A percentile compares a stretch with the other conserved stretches of the same genome.
These are phyloP conservation scores for Fragaria iinumae DNA, from an alignment of 306 rosid genomes.

Conservation along the genomic window DNA sequence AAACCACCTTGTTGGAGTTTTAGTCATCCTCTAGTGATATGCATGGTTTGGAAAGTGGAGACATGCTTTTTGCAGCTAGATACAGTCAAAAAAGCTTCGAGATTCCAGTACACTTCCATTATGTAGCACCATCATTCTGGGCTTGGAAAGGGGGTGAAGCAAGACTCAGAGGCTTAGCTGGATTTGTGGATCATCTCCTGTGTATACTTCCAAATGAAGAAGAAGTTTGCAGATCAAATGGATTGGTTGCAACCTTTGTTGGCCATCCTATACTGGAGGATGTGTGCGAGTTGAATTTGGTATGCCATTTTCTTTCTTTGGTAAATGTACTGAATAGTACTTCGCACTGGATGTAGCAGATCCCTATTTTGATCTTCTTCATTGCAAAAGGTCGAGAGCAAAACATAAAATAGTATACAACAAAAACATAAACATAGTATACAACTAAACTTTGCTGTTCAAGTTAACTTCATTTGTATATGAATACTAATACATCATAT, in stretches of 20 bases:
- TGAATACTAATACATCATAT: conserved; percentile 23
- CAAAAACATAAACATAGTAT: not conserved
- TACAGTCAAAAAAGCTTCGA: conserved; percentile 35
- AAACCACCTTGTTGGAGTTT: conserved; percentile 23
- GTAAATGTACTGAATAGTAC: not conserved
- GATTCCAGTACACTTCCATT: conserved; percentile 71
- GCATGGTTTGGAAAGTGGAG: conserved; percentile 35
- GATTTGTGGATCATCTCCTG: conserved; percentile 75
- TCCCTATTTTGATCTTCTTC: not conserved
- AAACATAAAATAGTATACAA: too few relatives aligned
- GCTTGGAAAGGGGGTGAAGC: conserved; percentile 99
- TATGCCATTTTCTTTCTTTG: conserved; percentile 26
- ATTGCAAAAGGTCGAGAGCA: not conserved
- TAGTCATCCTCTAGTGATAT: conserved; percentile 31
- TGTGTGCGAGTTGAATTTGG: conserved; percentile 50
- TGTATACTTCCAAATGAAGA: conserved; percentile 95
- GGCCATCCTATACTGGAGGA: conserved; percentile 92
- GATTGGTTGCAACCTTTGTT: conserved; percentile 79
- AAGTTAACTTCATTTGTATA: conserved; percentile 18
- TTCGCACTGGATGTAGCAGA: not conserved
- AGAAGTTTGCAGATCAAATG: conserved; percentile 69
- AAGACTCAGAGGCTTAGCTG: conserved; percentile 66
- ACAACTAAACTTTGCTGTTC: not conserved
- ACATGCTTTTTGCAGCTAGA: conserved; percentile 76
- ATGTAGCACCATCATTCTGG: conserved; percentile 94